Evolutionary conservation across 371 early-diverging fungal genomes (phyloP).

Genomic region (Mucor mucedo): DNA sequence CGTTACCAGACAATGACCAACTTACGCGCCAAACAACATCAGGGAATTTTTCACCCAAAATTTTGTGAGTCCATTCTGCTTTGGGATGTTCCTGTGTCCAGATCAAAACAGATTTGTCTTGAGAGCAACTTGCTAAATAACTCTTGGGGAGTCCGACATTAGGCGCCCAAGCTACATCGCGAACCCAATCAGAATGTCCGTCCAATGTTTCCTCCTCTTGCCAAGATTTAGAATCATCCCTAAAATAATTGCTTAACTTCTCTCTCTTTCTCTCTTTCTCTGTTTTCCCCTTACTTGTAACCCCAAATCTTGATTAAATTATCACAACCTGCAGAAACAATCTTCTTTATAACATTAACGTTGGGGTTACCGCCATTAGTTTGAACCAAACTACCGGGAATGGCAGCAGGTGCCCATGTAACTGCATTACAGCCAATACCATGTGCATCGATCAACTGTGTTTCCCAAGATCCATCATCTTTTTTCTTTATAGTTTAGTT

Average conservation of each 20-base stretch:
- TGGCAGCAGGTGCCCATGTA: constrained; percentile 92
- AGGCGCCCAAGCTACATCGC: constrained; percentile 97
- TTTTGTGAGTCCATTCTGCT: constrained; percentile 76
- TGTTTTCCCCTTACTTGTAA: constrained; percentile 51
- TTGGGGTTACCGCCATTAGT: constrained; percentile 64
- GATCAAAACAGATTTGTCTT: constrained; percentile 95
- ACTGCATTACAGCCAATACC: constrained; percentile 93
- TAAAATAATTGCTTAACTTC: constrained; percentile 18
- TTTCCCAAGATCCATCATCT: constrained; percentile 88
- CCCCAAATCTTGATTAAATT: constrained; percentile 95
- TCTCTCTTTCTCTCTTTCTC: background rate
- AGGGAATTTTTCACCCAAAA: constrained; percentile 83
- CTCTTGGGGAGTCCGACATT: constrained; percentile 90
- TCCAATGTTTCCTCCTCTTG: constrained; percentile 83
- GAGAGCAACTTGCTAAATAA: constrained; percentile 93
- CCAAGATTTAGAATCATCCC: constrained; percentile 78
- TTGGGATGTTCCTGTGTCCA: constrained; percentile 88
- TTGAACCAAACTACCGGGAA: constrained; percentile 83
- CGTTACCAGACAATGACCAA: constrained; percentile 95
- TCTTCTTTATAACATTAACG: constrained; percentile 69
- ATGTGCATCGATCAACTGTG: constrained; percentile 82
- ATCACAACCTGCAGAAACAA: constrained; percentile 96
- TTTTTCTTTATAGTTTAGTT: background rate
- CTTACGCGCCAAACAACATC: constrained; percentile 95
- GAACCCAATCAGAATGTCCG: constrained; percentile 98